Base-by-base conservation (phyloP, 352 stramenopile genomes). In the Pilasporangium apinafurcum region DNA sequence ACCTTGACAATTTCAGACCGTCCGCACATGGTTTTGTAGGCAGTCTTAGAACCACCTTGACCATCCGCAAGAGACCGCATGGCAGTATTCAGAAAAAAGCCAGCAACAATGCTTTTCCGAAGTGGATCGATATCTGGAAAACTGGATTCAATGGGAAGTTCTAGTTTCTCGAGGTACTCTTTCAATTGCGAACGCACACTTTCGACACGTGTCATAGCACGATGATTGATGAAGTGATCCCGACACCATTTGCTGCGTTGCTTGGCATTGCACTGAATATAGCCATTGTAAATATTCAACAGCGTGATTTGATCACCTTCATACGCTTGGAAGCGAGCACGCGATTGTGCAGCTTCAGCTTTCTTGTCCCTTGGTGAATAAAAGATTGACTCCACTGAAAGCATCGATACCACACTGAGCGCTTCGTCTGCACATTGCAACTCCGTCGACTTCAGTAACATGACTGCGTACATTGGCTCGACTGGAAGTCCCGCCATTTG, bases 351-450 rank as follows among this genome's bases (percentile, higher is more conserved):
- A 0, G 82, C 82, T 39, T 90, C 73, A 8, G 75, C 74, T 43
- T 93, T 91, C 67, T 88, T 86, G 59, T 93, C 79, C 0, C 74
- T 62, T 29, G 82, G 82, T 21, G 77, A 90, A 45, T 86, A 93
- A 53, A 96, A 96, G 35, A 95, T 89, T 9, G 76, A 89, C 51
- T 96, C 86, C 14, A 95, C 83, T 20, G 73, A 92, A 20, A 95
- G 63, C 86, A 96, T 96, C 12, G 84, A 75, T 13, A 92, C 84
- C 7, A 96, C 79, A 30, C 68, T 94, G 27, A 95, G 58, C 17
- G 83, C 80, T 52, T 95, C 82, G 32, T 92, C 72, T 1, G 70
- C 79, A 47, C 86, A 96, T 6, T 60, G 65, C 14, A 95, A 51
- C 25, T 91, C 79, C 4, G 75, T 70, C 1, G 84, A 54, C 48